Evolutionary conservation across 2,329 filamentous ascomycete genomes (phyloP), one percentile per base, ranked within the genome.

Genomic region (Sarocladium kiliense): DNA sequence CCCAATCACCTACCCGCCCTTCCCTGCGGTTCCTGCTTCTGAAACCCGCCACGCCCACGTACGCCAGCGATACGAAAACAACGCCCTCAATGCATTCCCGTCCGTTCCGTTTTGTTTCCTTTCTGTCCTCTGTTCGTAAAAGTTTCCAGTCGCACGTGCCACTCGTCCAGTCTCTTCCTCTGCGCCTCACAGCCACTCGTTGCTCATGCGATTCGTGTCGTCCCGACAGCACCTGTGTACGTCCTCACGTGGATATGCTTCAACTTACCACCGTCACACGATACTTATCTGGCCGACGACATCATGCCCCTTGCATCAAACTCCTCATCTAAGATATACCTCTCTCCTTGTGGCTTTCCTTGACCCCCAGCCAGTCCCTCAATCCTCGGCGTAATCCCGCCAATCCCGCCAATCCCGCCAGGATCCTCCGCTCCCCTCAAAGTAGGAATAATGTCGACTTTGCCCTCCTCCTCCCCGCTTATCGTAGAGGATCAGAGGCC

Each of bases 11-110:
- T 16, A 4, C n/a, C 4, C 12, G 9, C 27, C n/a, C 16, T 32
- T 5, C 30, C 4, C 47, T 36, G 47, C 30, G n/a, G 27, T 12
- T 51, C 27, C 18, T 19, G 6, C 47, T 51, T 36, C 47, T 51
- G 47, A 51, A 51, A 51, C 47, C 47, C 26, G 47, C 47, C 47
- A 51, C 47, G 30, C 27, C 47, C 47, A 51, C 27, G 30, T n/a
- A 51, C 18, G 47, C 44, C 21, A 47, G 23, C 27, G 26, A 51
- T 51, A 51, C 47, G 47, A 51, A 51, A 26, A 9, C 26, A 27
- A 34, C 47, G 25, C 44, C 25, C 10, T 47, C 44, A 47, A 21
- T 51, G 47, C 47, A 23, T 34, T 51, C 47, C 47, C 47, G 47
- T 51, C 25, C 26, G 47, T 51, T 51, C 21, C 47, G 27, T 34